Evolutionary conservation across 768 basidiomycete genomes (phyloP).

Genomic region (Omphalotus guepiniiformis): DNA sequence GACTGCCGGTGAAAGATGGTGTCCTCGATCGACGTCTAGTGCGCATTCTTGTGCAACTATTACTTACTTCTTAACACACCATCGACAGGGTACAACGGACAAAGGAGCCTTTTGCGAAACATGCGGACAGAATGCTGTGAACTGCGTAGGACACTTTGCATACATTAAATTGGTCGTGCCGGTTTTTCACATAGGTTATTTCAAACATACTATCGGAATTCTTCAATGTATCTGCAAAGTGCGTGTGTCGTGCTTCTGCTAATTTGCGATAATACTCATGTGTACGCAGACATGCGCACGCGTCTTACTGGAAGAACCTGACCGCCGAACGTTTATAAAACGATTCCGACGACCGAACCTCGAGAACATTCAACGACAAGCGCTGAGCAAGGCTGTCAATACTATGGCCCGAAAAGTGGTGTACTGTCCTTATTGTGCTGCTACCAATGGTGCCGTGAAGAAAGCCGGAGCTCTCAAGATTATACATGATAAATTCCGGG

Average conservation of each 20-base stretch:
- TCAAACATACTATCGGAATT: constrained; percentile 91
- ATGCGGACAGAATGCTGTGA: constrained; percentile 85
- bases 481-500: constrained; percentile 95
- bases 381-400: constrained; percentile 81
- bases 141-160: constrained; percentile 97
- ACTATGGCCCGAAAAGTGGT: constrained; percentile 83
- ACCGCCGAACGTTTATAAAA: constrained; percentile 78
- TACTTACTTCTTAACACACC: not conserved
- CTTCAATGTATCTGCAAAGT: constrained; percentile 98
- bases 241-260: constrained; percentile 13
- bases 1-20: constrained; percentile 86
- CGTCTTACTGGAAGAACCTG: constrained; percentile 83
- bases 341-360: constrained; percentile 88
- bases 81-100: constrained; percentile 85
- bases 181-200: constrained; percentile 98
- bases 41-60: constrained; percentile 19
- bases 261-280: constrained; percentile 6
- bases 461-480: constrained; percentile 94
- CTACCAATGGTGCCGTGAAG: constrained; percentile 94
- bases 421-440: constrained; percentile 89
- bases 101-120: constrained; percentile 93
- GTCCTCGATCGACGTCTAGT: constrained; percentile 91
- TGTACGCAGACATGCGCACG: constrained; percentile 76
- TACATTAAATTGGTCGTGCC: constrained; percentile 97
- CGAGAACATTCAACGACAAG: constrained; percentile 88